These are phyloP conservation scores for Leersia perrieri DNA, from an alignment of 176 grass and related monocot genomes.

Conservation along the genomic window DNA sequence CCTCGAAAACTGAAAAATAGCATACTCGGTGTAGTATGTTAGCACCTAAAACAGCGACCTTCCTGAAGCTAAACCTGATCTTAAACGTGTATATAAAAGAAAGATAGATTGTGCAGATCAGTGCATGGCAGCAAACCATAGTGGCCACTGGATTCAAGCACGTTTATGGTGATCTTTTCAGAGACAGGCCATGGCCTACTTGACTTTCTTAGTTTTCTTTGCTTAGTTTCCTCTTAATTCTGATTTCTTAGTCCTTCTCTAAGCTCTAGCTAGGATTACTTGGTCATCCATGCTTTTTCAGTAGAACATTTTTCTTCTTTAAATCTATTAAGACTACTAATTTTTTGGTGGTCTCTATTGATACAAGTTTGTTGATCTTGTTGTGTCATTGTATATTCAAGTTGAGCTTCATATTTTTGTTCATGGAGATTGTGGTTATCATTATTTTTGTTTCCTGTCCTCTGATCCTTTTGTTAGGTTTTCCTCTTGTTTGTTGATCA, in stretches of 20 bases:
- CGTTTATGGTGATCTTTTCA: conserved; percentile 35
- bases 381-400: background rate
- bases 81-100: conserved; percentile 15
- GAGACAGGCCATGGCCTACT: background rate
- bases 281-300: background rate
- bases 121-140: conserved; percentile 8
- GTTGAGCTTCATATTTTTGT: conserved; percentile 7
- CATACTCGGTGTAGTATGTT: background rate
- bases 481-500: background rate
- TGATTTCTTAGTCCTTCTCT: background rate
- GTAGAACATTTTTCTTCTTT: background rate
- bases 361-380: background rate
- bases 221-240: background rate
- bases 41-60: background rate
- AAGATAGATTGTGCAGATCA: background rate
- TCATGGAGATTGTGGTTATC: conserved; percentile 1
- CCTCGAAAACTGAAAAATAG: background rate
- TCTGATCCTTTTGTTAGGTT: conserved; percentile 14
- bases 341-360: background rate
- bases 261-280: background rate
- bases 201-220: conserved; percentile 25
- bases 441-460: background rate
- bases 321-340: background rate
- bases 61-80: conserved; percentile 14
- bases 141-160: conserved; percentile 59